Evolutionary conservation across 2,329 filamentous ascomycete genomes (phyloP).

Genomic region (Elsinoe fawcettii): DNA sequence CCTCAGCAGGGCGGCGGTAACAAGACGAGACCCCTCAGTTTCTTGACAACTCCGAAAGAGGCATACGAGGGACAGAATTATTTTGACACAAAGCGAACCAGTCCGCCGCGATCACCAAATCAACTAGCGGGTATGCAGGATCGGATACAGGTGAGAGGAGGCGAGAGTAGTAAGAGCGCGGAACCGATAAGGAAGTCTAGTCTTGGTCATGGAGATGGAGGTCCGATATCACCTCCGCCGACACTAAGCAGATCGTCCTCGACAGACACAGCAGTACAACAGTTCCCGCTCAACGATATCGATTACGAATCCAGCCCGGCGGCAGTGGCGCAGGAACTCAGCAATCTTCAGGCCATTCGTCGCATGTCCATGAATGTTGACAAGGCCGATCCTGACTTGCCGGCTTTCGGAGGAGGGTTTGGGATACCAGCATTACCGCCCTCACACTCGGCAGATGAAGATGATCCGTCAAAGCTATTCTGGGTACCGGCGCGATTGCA

Average conservation of each 20-base stretch:
- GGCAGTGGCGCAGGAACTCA: constrained; percentile 84
- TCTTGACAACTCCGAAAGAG: constrained; percentile 54
- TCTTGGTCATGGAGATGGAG: constrained; percentile 20
- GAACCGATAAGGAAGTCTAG: constrained; percentile 17
- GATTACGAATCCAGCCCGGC: constrained; percentile 85
- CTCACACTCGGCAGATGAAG: constrained; percentile 64
- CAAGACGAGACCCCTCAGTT: constrained; percentile 65
- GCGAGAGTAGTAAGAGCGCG: constrained; percentile 17
- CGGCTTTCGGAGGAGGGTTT: constrained; percentile 57
- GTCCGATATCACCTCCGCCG: constrained; percentile 31
- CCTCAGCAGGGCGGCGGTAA: constrained; percentile 36
- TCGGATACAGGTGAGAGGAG: background rate
- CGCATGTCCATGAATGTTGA: constrained; percentile 92
- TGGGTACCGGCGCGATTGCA: constrained; percentile 96
- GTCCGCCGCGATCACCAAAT: constrained; percentile 22
- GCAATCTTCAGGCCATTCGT: constrained; percentile 81
- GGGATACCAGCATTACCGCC: constrained; percentile 61
- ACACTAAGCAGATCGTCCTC: constrained; percentile 30
- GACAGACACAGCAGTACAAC: constrained; percentile 30
- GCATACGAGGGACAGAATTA: constrained; percentile 30
- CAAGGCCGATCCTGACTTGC: constrained; percentile 62
- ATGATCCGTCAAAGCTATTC: constrained; percentile 78
- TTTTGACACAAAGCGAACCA: constrained; percentile 21
- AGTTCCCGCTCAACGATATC: constrained; percentile 68
- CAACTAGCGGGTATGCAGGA: constrained; percentile 23